These are phyloP conservation scores for Bonia amplexicaulis DNA, from an alignment of 176 grass and related monocot genomes.

Conservation along the genomic window DNA sequence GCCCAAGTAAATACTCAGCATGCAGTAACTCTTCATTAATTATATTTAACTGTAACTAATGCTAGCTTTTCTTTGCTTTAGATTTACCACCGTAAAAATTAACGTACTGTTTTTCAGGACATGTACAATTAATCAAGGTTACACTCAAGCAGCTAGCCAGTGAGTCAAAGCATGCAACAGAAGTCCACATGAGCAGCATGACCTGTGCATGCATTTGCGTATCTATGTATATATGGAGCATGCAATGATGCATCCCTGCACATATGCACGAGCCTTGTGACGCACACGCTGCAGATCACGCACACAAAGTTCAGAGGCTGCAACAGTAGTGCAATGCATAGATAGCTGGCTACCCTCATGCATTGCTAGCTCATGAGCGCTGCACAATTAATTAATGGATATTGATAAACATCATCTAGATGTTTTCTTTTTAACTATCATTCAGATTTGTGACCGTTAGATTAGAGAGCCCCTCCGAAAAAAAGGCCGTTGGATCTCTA, in stretches of 20 bases:
- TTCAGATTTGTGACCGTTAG: too few species aligned
- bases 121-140: background rate
- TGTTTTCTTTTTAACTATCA: too few species aligned
- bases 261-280: slow-evolving; percentile 26
- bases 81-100: background rate
- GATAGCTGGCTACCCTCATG: background rate
- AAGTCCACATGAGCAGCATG: background rate
- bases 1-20: background rate
- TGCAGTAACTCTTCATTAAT: background rate
- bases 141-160: background rate
- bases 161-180: background rate
- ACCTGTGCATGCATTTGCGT: background rate
- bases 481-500: too few species aligned
- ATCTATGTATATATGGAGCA: background rate
- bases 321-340: background rate
- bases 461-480: too few species aligned
- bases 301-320: slow-evolving; percentile 1
- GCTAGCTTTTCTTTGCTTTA: background rate
- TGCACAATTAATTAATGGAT: background rate
- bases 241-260: slow-evolving; percentile 40
- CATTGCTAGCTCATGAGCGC: background rate
- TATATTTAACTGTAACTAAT: background rate
- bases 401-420: too few species aligned
- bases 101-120: background rate
- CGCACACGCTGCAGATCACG: background rate